Evolutionary conservation across 805 yeast species (phyloP), one percentile per base, ranked within the genome.

Genomic region (Cyberlindnera euphorbiae): DNA sequence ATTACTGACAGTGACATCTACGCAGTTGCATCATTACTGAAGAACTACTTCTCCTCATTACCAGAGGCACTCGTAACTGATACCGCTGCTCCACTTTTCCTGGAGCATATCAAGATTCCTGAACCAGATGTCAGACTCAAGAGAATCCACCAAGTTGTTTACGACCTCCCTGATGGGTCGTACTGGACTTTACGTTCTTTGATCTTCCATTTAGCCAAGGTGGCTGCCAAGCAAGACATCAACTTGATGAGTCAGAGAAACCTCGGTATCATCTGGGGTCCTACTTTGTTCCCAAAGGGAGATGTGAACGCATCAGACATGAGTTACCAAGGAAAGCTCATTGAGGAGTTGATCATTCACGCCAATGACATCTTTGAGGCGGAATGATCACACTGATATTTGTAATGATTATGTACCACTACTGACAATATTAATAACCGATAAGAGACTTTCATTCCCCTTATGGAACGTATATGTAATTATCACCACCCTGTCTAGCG

Each of bases 211-310:
- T 73, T 93, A 43, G 78, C 81, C 44, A 74, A 81, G 38, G 79
- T 93, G 11, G 76, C 81, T 26, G 71, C 72, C 19, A 68, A 77
- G 38, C 80, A 79, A 51, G 68, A 69, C 15, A 49, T 61, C 24
- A 87, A 88, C 56, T 72, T 93, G 55, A 93, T 93, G 98, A 78
- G 78, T 31, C 69, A 79, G 39, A 80, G 81, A 52, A 81, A 83
- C 41, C 60, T 93, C 50, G 85, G 95, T 31, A 85, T 86, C 26
- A 88, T 90, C 26, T 93, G 98, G 98, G 96, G 97, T 0, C 95
- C 96, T 14, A 84, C 85, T 2, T 62, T 93, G 35, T 71, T 93
- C 57, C 73, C 80, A 14, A 76, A 79, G 32, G 83, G 77, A 49
- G 76, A 74, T 39, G 73, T 75, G 17, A 80, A 77, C 41, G 74